Evolutionary conservation across 371 early-diverging fungal genomes (phyloP), one percentile per base, ranked within the genome.

Genomic region (Coemansia sp.): DNA sequence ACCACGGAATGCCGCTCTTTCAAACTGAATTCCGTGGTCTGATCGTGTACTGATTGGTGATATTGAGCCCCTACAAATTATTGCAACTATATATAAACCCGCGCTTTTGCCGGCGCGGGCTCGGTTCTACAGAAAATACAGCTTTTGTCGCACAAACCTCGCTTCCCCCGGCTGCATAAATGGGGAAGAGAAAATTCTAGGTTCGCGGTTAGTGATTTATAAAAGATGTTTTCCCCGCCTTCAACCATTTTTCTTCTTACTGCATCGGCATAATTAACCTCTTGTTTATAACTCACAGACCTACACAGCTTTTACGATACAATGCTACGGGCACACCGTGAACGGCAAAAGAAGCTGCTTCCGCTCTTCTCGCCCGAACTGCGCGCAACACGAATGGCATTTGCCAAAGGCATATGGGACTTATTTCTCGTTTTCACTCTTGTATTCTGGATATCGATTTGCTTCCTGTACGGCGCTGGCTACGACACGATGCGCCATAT

Each of bases 311-410:
- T 7, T 21, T 8, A 21, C 22, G 22, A 21, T 21, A 50, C 50
- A 56, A 58, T 73, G 52, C 26, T 68, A 22, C 48, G 48, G 24
- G 61, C 61, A 31, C 76, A 76, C 52, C 37, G 65, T 8, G 73
- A 67, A 50, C 64, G 65, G 54, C 76, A 76, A 14, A 45, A 55
- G n/a, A 64, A 68, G 62, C 68, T 72, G 27, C 59, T 68, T 24
- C 74, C 73, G 47, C 65, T 76, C 45, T 76, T 76, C 34, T 60
- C 76, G 39, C 76, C 76, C 1, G 72, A 76, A 61, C 58, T 76
- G 51, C 76, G 68, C 4, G 68, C 73, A 8, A 71, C 65, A 6
- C 77, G 76, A 10, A 69, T 66, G 70, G 66, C 67, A 14, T 75
- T 77, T 64, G 63, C 60, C 51, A 75, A 77, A 63, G 66, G 77